A percentile compares a stretch with the other conserved stretches of the same genome.
phyloP scores from a whole-genome alignment of 2,329 filamentous ascomycete genomes.

The Chlorencoelia australis region DNA sequence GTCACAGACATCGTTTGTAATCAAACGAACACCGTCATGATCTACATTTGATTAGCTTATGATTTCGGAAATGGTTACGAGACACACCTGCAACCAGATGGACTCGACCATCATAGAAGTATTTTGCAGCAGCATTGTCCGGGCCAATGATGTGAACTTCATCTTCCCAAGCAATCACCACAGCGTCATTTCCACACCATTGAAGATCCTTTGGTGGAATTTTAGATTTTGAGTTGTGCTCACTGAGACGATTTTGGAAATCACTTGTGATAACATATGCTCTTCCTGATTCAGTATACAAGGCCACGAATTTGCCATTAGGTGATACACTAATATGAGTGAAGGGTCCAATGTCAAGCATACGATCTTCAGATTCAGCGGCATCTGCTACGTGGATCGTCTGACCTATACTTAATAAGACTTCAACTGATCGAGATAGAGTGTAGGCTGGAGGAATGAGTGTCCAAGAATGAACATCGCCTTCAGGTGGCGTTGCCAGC shows the following conservation, averaged over 20 bases:
- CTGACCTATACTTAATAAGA: slow-evolving; percentile 71
- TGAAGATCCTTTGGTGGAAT: slow-evolving; percentile 80
- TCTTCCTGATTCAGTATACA: slow-evolving; percentile 77
- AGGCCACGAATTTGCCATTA: slow-evolving; percentile 75
- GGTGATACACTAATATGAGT: slow-evolving; percentile 84
- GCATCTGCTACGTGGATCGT: slow-evolving; percentile 84
- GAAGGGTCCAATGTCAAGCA: slow-evolving; percentile 87
- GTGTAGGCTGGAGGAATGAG: slow-evolving; percentile 82
- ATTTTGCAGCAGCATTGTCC: slow-evolving; percentile 62
- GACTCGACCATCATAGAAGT: slow-evolving; percentile 84
- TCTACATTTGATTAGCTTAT: slow-evolving; percentile 34
- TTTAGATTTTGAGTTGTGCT: slow-evolving; percentile 80
- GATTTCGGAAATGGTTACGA: neutral
- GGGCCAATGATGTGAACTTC: slow-evolving; percentile 91
- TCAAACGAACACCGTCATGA: slow-evolving; percentile 74
- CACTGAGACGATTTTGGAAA: slow-evolving; percentile 84
- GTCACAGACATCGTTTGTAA: slow-evolving; percentile 93
- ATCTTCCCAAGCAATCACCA: slow-evolving; percentile 93
- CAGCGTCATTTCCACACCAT: slow-evolving; percentile 94
- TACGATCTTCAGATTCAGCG: slow-evolving; percentile 81
- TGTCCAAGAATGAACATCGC: slow-evolving; percentile 77
- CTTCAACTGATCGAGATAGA: slow-evolving; percentile 85
- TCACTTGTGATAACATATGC: slow-evolving; percentile 92
- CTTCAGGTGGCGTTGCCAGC: slow-evolving; percentile 66
- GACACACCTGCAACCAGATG: slow-evolving; percentile 77